Percentiles rank a stretch among this genome's conserved stretches.
Evolutionary conservation across 495 filamentous ascomycete genomes (phyloP).

Genomic region (Pyrenula massariospora): DNA sequence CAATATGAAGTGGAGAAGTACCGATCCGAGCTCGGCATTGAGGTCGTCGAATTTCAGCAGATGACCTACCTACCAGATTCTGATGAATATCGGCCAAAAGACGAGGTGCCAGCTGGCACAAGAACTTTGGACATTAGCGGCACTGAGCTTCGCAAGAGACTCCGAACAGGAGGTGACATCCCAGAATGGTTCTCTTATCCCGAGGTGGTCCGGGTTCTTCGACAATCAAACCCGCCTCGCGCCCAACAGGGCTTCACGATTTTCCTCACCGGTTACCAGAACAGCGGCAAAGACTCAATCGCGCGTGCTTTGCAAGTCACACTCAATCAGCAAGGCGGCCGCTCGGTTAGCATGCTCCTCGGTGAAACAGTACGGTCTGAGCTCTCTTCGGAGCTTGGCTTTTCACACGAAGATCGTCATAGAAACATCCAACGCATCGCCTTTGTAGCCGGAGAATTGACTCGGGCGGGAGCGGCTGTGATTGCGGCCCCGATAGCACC

Average conservation of each 20-base stretch:
- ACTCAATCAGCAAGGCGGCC: constrained; percentile 94
- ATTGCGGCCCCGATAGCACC: constrained; percentile 97
- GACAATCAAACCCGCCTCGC: constrained; percentile 87
- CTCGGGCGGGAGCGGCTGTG: constrained; percentile 82
- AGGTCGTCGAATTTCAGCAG: constrained; percentile 98
- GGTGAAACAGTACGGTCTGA: constrained; percentile 92
- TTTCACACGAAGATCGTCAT: constrained; percentile 86
- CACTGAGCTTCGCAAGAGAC: constrained; percentile 82
- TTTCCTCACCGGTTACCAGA: constrained; percentile 94
- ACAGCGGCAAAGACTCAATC: constrained; percentile 92
- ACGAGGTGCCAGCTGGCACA: constrained; percentile 71
- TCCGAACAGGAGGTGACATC: constrained; percentile 84
- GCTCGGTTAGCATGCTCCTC: constrained; percentile 83
- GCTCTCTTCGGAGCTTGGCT: constrained; percentile 89
- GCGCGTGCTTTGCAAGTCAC: constrained; percentile 93
- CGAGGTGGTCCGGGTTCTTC: constrained; percentile 90
- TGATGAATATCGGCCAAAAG: constrained; percentile 89
- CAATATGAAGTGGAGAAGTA: constrained; percentile 97
- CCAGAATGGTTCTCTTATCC: constrained; percentile 99
- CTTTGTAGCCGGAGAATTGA: constrained; percentile 92
- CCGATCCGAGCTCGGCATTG: constrained; percentile 88
- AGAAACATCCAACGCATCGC: constrained; percentile 93
- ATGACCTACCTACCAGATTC: constrained; percentile 96
- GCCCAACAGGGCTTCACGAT: constrained; percentile 90
- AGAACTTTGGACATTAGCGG: constrained; percentile 95